Evolutionary conservation across 352 stramenopile genomes (phyloP).

Genomic region (Pythium aristosporum): DNA sequence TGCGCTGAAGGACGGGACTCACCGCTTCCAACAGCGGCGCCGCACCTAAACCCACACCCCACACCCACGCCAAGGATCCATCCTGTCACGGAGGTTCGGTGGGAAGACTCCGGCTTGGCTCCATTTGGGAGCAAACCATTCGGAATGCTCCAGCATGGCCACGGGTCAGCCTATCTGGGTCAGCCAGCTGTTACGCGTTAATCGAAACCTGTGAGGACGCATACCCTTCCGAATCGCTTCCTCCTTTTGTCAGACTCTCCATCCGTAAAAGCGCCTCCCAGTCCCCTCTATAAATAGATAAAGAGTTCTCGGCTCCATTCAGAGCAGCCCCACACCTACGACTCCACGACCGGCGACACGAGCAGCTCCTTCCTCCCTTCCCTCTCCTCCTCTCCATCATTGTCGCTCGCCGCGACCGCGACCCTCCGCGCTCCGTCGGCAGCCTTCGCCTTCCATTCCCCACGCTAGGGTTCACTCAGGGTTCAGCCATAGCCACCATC

Average conservation of each 20-base stretch:
- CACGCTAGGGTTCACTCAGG: background rate
- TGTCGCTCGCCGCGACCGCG: background rate
- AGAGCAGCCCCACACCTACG: background rate
- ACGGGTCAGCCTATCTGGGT: conserved; percentile 1
- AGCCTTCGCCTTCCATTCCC: too few species aligned
- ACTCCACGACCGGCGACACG: conserved; percentile 6
- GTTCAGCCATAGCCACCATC: background rate
- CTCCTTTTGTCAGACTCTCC: background rate
- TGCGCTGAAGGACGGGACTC: too few species aligned
- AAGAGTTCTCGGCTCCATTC: background rate
- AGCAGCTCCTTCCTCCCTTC: conserved; percentile 2
- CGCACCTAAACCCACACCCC: too few species aligned
- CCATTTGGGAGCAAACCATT: too few species aligned
- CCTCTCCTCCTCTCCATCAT: background rate
- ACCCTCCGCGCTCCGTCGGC: too few species aligned
- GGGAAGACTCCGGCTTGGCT: too few species aligned
- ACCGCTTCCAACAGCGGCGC: too few species aligned
- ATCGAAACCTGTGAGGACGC: background rate
- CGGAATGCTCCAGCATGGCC: too few species aligned
- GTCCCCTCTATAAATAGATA: conserved; percentile 5
- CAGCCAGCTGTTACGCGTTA: conserved; percentile 1
- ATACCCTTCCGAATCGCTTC: background rate
- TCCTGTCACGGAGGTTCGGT: too few species aligned
- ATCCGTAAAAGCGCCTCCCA: background rate
- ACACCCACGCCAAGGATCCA: too few species aligned